Evolutionary conservation across 805 yeast species (phyloP), one percentile per base, ranked within the genome.

Genomic region (Kuraishia cidri): DNA sequence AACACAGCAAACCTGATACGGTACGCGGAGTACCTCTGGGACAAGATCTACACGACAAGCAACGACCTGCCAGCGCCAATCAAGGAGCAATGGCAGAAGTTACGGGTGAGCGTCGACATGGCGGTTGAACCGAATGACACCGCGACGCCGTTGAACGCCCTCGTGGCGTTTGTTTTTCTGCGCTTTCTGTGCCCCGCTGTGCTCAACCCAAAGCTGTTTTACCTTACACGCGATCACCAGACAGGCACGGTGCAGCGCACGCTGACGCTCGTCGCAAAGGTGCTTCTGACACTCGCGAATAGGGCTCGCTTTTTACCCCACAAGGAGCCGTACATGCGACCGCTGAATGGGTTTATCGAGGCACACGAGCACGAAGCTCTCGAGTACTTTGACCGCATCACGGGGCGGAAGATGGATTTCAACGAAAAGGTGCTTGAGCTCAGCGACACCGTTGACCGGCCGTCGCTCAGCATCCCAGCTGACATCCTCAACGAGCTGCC

Each of bases 161-260:
- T 88, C 21, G 72, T 92, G 14, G 87, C 95, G 1, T 83, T 92
- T 46, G 59, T 90, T 9, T 92, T 90, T 50, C 58, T 90, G 38
- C 62, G 96, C 38, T 84, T 79, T 53, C 71, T 87, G 41, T 87
- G 96, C 46, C 97, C 98, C 0, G 95, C 95, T 0, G 71, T 90
- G 19, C 58, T 92, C 48, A 88, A 86, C 46, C 98, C 98, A 0
- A 86, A 85, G 46, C 54, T 88, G 31, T 87, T 86, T 52, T 76
- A 78, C 38, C 60, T 92, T 31, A 72, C 85, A 1, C 67, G 72
- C 32, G 64, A 71, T 24, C 90, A 83, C 43, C 85, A 86, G 37
- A 66, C 76, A 6, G 85, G 87, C 2, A 64, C 65, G 8, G 65
- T 77, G 2, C 88, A 86, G 41, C 65, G 95, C 37, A 81, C 95